Percentiles rank a stretch among this genome's conserved stretches.
Conservation (phyloP, 371 early-diverging fungal genomes). For the Mortierella sp. region DNA sequence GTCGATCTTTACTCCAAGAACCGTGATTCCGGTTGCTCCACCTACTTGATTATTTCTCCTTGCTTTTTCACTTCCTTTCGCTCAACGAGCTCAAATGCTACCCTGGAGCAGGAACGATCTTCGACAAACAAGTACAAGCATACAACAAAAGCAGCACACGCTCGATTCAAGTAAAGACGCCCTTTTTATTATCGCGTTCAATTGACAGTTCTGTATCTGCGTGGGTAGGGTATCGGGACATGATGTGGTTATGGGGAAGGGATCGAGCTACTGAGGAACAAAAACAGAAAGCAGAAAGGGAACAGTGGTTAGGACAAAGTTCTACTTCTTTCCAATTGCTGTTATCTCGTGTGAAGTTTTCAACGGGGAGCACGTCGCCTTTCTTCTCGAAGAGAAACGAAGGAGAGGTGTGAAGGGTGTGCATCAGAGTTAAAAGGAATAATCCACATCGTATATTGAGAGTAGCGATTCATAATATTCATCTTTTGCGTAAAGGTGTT, state of each 20-base stretch:
- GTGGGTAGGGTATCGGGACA: background rate
- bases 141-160: background rate
- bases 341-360: background rate
- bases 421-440: slow-evolving; percentile 54
- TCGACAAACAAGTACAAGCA: background rate
- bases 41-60: no score
- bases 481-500: slow-evolving; percentile 32
- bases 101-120: background rate
- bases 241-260: background rate
- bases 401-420: background rate
- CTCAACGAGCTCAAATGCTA: background rate
- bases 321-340: background rate
- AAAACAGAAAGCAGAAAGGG: background rate
- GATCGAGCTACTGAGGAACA: background rate
- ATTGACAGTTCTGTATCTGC: background rate
- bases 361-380: background rate
- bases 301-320: background rate
- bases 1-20: no score
- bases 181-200: background rate
- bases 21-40: no score
- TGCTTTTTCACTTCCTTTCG: background rate
- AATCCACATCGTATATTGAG: slow-evolving; percentile 57
- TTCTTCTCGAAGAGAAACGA: background rate
- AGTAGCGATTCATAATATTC: slow-evolving; percentile 59
- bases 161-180: background rate